Evolutionary conservation across 2,329 filamentous ascomycete species (phyloP).

Genomic region (Plenodomus lindquistii): DNA sequence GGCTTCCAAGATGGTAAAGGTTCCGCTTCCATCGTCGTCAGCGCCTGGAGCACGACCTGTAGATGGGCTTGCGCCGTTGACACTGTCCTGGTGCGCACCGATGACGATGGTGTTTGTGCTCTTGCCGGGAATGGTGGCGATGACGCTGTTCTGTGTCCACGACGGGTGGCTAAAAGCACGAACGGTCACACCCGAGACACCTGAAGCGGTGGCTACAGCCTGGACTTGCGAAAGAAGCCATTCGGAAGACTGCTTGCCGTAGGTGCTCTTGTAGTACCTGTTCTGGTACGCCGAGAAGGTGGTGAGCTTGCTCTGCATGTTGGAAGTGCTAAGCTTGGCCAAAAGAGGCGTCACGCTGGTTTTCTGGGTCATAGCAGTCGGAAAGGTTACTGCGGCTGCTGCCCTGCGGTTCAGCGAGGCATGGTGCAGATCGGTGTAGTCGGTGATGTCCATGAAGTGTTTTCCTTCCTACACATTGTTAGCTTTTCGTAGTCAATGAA

Average conservation of each 20-base stretch:
- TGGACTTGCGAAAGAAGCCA: slow-evolving; percentile 80
- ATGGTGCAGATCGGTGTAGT: slow-evolving; percentile 19
- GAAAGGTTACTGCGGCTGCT: slow-evolving; percentile 15
- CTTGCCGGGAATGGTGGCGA: slow-evolving; percentile 84
- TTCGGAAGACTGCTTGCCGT: slow-evolving; percentile 76
- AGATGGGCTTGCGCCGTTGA: slow-evolving; percentile 84
- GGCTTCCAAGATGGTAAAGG: slow-evolving; percentile 90
- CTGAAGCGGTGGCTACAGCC: slow-evolving; percentile 68
- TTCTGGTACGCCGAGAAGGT: slow-evolving; percentile 27
- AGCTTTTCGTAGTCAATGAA: neutral
- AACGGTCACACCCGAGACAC: slow-evolving; percentile 71
- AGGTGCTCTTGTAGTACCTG: slow-evolving; percentile 25
- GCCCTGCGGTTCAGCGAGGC: neutral
- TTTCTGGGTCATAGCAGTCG: slow-evolving; percentile 16
- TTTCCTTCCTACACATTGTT: slow-evolving; percentile 35
- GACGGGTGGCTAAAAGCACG: slow-evolving; percentile 70
- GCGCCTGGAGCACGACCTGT: slow-evolving; percentile 83
- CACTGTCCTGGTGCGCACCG: slow-evolving; percentile 90
- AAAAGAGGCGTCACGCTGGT: slow-evolving; percentile 17
- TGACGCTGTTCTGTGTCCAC: slow-evolving; percentile 87
- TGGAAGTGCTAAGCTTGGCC: slow-evolving; percentile 20
- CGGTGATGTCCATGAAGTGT: slow-evolving; percentile 32
- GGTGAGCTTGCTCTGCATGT: slow-evolving; percentile 21
- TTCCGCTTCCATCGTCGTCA: slow-evolving; percentile 89
- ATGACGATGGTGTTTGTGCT: slow-evolving; percentile 81